Conservation (phyloP, 768 basidiomycete species). For the Coprinopsis sp. region DNA sequence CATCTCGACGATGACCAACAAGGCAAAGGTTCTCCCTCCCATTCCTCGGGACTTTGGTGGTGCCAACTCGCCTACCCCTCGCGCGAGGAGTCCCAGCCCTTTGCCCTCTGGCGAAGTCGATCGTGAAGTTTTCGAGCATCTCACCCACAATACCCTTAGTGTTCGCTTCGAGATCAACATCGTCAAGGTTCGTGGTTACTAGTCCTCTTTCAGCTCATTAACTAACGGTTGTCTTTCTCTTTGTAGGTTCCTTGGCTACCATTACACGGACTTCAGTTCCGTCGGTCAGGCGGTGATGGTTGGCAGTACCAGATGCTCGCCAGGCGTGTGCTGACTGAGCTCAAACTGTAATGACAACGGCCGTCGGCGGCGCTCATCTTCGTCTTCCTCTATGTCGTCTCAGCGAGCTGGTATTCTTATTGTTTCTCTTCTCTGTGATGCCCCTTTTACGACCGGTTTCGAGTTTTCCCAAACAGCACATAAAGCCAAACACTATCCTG, state of each 20-base stretch:
- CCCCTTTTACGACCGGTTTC: no score
- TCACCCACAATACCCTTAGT: slow-evolving; percentile 73
- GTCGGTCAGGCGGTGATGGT: slow-evolving; percentile 82
- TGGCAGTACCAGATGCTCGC: slow-evolving; percentile 99
- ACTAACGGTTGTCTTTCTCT: slow-evolving; percentile 1
- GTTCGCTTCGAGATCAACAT: slow-evolving; percentile 97
- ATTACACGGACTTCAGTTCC: slow-evolving; percentile 92
- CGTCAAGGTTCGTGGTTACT: slow-evolving; percentile 69
- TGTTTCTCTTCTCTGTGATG: no score
- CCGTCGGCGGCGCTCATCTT: no score
- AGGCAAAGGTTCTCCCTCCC: slow-evolving; percentile 67
- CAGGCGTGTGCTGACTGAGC: slow-evolving; percentile 78
- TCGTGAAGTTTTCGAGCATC: slow-evolving; percentile 63
- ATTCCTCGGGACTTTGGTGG: slow-evolving; percentile 66
- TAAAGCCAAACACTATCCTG: no score
- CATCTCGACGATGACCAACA: slow-evolving; percentile 41
- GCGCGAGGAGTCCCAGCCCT: slow-evolving; percentile 44
- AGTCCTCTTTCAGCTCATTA: slow-evolving; percentile 1
- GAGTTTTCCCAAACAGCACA: no score
- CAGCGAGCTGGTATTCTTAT: no score
- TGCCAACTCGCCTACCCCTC: slow-evolving; percentile 24
- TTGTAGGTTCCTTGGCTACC: slow-evolving; percentile 86
- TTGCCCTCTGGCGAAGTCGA: slow-evolving; percentile 66
- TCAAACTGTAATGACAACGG: slow-evolving; percentile 81
- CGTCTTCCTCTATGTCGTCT: no score